Evolutionary conservation across 495 filamentous ascomycete genomes (phyloP).

Genomic region (Aspergillus ellipticus): DNA sequence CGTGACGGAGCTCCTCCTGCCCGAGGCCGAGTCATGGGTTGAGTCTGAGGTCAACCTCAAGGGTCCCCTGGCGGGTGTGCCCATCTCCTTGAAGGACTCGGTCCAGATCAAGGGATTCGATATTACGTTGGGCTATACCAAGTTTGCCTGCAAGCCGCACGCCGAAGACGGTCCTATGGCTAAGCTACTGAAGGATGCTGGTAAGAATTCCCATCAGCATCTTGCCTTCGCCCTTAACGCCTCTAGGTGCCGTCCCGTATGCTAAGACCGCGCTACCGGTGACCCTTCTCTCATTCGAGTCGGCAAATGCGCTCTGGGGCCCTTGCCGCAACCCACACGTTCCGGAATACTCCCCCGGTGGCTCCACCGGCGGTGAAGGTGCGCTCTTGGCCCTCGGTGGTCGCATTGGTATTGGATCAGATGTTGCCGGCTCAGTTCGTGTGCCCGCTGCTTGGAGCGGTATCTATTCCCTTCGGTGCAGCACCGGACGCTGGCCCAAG

Average conservation of each 20-base stretch:
- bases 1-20: conserved; percentile 83
- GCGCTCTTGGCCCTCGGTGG: conserved; percentile 82
- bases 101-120: conserved; percentile 85
- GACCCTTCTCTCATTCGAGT: conserved; percentile 89
- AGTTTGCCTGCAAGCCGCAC: conserved; percentile 62
- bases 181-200: conserved; percentile 80
- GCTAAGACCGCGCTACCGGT: conserved; percentile 95
- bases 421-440: conserved; percentile 90
- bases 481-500: conserved; percentile 95
- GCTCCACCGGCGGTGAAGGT: conserved; percentile 84
- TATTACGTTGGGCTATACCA: conserved; percentile 76
- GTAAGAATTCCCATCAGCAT: conserved; percentile 27
- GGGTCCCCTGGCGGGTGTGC: conserved; percentile 86
- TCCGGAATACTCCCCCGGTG: conserved; percentile 79
- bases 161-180: conserved; percentile 70
- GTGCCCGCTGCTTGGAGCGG: conserved; percentile 88
- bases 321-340: conserved; percentile 81
- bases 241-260: conserved; percentile 79
- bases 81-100: conserved; percentile 84
- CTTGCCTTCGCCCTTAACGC: neutral
- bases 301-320: conserved; percentile 86
- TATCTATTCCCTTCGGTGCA: conserved; percentile 85
- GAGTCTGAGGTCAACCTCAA: conserved; percentile 65
- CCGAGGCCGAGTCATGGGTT: conserved; percentile 76
- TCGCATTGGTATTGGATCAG: conserved; percentile 90